phyloP scores from a whole-genome alignment of 1,284 basidiomycete genomes.

The Xerocomus amazonicus region DNA sequence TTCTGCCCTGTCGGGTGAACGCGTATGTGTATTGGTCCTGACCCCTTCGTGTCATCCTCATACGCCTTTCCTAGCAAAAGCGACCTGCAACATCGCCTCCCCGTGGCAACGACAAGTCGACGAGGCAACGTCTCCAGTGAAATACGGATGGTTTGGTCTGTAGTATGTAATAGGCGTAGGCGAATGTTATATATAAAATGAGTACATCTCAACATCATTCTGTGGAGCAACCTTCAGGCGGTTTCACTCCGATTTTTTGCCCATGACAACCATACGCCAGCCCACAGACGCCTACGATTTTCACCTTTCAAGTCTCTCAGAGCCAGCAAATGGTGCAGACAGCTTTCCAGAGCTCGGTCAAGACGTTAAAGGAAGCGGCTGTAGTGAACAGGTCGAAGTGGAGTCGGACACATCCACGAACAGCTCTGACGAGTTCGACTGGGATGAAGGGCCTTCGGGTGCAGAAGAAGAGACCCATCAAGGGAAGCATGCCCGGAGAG shows the following conservation, averaged over 20 bases:
- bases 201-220: not conserved
- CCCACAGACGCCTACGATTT: constrained; percentile 3
- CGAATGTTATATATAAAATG: constrained; percentile 5
- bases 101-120: constrained; percentile 1
- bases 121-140: constrained; percentile 20
- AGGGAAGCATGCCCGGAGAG: constrained; percentile 37
- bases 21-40: constrained; percentile 11
- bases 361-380: constrained; percentile 10
- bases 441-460: constrained; percentile 53
- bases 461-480: constrained; percentile 17
- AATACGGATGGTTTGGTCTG: not conserved
- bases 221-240: constrained; percentile 6
- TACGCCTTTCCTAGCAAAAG: constrained; percentile 13
- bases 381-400: constrained; percentile 10
- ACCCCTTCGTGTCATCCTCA: not conserved
- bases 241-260: not conserved
- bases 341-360: not conserved
- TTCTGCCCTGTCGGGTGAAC: not conserved
- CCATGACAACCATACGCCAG: constrained; percentile 20
- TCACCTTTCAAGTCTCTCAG: constrained; percentile 5
- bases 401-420: constrained; percentile 58
- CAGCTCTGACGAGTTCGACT: constrained; percentile 69
- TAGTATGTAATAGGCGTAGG: too few relatives aligned
- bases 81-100: constrained; percentile 11
- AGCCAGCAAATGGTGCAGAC: constrained; percentile 3